A percentile compares a stretch with the other conserved stretches of the same genome.
Evolutionary conservation across 2,329 filamentous ascomycete species (phyloP).

Genomic region (Geosmithia putterillii): DNA sequence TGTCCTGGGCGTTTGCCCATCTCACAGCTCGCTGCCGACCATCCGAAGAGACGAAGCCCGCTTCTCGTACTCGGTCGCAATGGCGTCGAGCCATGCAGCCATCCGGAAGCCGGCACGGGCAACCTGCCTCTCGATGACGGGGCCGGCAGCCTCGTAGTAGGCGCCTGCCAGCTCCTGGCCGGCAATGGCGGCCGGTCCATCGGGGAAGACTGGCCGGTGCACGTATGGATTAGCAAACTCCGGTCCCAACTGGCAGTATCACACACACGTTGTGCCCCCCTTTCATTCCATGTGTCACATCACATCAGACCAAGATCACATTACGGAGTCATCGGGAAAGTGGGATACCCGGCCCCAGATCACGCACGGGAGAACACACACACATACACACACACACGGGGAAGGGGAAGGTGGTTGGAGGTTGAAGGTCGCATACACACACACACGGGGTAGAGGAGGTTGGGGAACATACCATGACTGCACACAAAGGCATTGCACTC

Average conservation of each 20-base stretch:
- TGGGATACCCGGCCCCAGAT: too few species aligned
- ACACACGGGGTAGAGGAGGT: too few species aligned
- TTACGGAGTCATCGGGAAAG: too few species aligned
- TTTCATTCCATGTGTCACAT: too few species aligned
- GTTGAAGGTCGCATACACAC: too few species aligned
- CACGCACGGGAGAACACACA: too few species aligned
- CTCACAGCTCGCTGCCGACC: neutral
- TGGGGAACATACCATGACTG: constrained; percentile 45
- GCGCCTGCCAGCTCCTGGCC: constrained; percentile 48
- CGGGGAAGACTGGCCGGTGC: constrained; percentile 38
- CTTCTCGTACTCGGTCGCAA: constrained; percentile 28
- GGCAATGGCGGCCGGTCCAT: constrained; percentile 44
- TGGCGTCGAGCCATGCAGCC: constrained; percentile 53
- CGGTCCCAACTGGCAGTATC: too few species aligned
- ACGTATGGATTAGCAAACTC: neutral
- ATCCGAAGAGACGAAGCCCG: constrained; percentile 15
- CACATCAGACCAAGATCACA: too few species aligned
- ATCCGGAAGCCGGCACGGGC: constrained; percentile 58
- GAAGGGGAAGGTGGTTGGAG: too few species aligned
- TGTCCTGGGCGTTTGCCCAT: too few species aligned
- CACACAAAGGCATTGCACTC: constrained; percentile 53
- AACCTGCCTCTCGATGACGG: constrained; percentile 52
- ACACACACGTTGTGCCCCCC: too few species aligned
- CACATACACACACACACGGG: too few species aligned
- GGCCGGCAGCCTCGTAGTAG: constrained; percentile 53